phyloP scores from a whole-genome alignment of 768 basidiomycete species.

The Pisolithus marmoratus region DNA sequence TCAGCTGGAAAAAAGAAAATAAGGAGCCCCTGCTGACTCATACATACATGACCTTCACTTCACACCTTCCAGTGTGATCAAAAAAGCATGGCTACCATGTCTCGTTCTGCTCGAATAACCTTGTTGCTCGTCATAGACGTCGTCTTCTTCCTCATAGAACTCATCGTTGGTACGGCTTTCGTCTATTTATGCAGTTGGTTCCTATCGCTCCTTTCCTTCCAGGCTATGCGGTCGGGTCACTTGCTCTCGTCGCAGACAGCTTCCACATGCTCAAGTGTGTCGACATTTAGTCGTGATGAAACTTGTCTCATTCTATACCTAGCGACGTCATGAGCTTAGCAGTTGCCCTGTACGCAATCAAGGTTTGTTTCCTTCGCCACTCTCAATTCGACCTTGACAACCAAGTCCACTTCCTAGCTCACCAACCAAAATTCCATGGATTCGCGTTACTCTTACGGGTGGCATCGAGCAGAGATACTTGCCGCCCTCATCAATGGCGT shows the following conservation, averaged over 20 bases:
- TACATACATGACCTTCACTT: neutral
- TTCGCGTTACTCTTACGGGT: conserved; percentile 93
- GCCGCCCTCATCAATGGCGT: conserved; percentile 96
- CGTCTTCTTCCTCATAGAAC: conserved; percentile 81
- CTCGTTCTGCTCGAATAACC: conserved; percentile 69
- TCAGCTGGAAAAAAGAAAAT: neutral
- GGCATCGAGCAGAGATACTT: conserved; percentile 96
- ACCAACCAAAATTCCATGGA: conserved; percentile 53
- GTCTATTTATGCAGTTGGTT: conserved; percentile 4
- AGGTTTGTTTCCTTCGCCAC: conserved; percentile 34
- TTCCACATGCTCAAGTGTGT: conserved; percentile 98
- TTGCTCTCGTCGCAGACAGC: conserved; percentile 92
- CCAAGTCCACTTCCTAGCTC: conserved; percentile 40
- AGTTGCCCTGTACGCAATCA: conserved; percentile 94
- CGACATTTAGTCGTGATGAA: neutral
- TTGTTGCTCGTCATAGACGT: conserved; percentile 81
- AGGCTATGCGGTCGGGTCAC: conserved; percentile 95
- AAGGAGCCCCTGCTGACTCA: conserved; percentile 16
- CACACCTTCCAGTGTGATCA: no score
- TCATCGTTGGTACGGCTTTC: conserved; percentile 58
- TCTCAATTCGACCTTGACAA: conserved; percentile 5
- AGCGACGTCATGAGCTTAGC: conserved; percentile 96
- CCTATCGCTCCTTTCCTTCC: conserved; percentile 7
- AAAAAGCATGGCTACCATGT: conserved; percentile 34
- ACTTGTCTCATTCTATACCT: conserved; percentile 12